Base-by-base conservation (phyloP, 306 rosid species). In the Castanopsis chinensis region DNA sequence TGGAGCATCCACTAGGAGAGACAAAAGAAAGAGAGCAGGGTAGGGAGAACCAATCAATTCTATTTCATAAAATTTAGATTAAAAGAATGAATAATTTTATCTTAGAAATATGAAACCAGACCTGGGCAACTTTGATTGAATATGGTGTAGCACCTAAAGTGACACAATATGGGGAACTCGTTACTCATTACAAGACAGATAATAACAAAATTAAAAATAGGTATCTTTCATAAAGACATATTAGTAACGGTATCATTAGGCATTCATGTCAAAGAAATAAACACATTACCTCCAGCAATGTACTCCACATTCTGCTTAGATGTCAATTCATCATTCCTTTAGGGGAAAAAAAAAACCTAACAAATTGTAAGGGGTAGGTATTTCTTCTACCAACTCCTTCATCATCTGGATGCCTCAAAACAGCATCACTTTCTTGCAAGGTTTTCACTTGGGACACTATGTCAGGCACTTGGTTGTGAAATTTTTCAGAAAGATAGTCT, bases 71-170 rank as follows among this genome's bases (percentile, higher is more conserved):
- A 23, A 52, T 28, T 27, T 32, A 43, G 61, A 20, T 58, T 23
- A 23, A 43, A 35, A 79, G 52, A 10, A 49, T 17, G 32, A 32
- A 74, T 25, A 10, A 59, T 59, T 15, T 35, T 56, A 25, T 25
- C 33, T 35, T 30, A 21, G 71, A 23, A 23, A 23, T 23, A 23
- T 23, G 25, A 23, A 23, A 23, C 25, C 81, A 73, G 81, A 94
- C 99, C 92, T 92, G 97, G 51, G 99, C 97, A 85, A 94, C 93
- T 91, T 37, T 90, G 71, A 94, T 92, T 53, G 97, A 91, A 85
- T 94, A 92, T 64, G 90, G 99, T 74, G 97, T 92, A 55, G 99
- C 97, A 69, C 99, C 98, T 94, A 79, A 78, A 69, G 77, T 72
- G 23, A 32, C 57, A 72, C 21, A 71, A 64, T 53, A 9, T 54